Evolutionary conservation across 2,329 filamentous ascomycete species (phyloP), one percentile per base, ranked within the genome.

Genomic region (Penicillium sp.): DNA sequence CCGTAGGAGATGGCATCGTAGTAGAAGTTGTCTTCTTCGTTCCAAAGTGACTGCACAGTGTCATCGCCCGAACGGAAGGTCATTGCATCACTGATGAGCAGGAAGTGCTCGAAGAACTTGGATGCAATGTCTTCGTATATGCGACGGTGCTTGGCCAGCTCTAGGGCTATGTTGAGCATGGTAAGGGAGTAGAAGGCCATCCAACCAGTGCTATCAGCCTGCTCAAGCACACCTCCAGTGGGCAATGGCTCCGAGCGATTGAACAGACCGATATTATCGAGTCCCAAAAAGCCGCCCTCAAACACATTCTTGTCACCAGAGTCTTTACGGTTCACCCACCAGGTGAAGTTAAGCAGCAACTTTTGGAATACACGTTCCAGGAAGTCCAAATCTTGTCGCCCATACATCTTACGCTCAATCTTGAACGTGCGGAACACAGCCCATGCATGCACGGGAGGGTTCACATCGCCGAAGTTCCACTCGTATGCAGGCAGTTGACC

Each of bases 281-380:
- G 81, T 46, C 93, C 93, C 8, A 97, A 81, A 81, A 97, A 97
- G 43, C 93, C 93, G 65, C 93, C 94, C 72, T 97, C 94, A 66
- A 97, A 97, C 29, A 97, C 89, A 70, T 97, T 97, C 80, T 97
- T 97, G 69, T 92, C 93, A 10, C 96, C 91, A 12, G 84, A 84
- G 69, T 97, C 93, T 77, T 97, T 97, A 58, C 93, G 89, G 74
- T 97, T 97, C 21, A 97, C 93, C 93, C 93, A 97, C 94, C 94
- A 97, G 4, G 94, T 97, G 75, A 97, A 97, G 78, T 97, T 97
- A 62, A 97, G 82, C 25, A 97, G 81, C 59, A 97, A 78, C 75
- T 97, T 97, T 72, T 97, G 94, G 80, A 97, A 97, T 5, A 97
- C 92, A 21, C 93, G 86, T 80, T 97, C 93, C 10, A 97, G 83